Evolutionary conservation across 2,329 filamentous ascomycete species (phyloP).

Genomic region (Neospermospora avenae): DNA sequence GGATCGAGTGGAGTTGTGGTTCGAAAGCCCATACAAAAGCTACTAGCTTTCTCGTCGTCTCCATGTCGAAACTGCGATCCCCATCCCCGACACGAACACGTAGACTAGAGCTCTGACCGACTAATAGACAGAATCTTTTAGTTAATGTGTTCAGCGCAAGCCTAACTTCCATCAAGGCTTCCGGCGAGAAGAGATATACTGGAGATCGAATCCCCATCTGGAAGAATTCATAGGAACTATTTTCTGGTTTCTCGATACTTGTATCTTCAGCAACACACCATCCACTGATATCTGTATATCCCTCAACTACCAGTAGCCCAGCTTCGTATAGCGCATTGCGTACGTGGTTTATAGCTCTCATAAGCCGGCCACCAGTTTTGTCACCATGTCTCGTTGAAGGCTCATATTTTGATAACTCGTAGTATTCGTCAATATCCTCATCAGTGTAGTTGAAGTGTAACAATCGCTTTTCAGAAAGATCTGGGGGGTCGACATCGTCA

Average conservation of each 20-base stretch:
- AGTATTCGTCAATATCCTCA: not conserved
- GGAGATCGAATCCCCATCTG: conserved; percentile 26
- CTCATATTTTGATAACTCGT: not conserved
- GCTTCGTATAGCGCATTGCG: not conserved
- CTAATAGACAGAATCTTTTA: conserved; percentile 18
- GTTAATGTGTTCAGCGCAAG: conserved; percentile 17
- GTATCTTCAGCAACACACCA: conserved; percentile 15
- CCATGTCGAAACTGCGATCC: conserved; percentile 20
- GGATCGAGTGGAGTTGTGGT: conserved; percentile 29
- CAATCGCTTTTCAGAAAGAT: not conserved
- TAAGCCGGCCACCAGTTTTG: not conserved
- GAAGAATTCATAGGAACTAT: not conserved
- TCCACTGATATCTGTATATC: not conserved
- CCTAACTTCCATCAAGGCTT: conserved; percentile 7
- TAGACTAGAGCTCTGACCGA: conserved; percentile 28
- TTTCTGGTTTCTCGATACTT: not conserved
- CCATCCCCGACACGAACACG: conserved; percentile 36
- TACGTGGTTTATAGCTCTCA: conserved; percentile 2
- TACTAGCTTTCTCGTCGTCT: conserved; percentile 30
- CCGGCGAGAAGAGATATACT: conserved; percentile 9
- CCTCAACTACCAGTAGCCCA: not conserved
- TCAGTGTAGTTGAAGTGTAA: not conserved
- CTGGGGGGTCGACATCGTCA: not conserved
- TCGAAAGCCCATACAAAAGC: conserved; percentile 32
- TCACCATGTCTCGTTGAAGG: not conserved